phyloP scores from a whole-genome alignment of 2,329 filamentous ascomycete genomes.

The Aureobasidium zeae region DNA sequence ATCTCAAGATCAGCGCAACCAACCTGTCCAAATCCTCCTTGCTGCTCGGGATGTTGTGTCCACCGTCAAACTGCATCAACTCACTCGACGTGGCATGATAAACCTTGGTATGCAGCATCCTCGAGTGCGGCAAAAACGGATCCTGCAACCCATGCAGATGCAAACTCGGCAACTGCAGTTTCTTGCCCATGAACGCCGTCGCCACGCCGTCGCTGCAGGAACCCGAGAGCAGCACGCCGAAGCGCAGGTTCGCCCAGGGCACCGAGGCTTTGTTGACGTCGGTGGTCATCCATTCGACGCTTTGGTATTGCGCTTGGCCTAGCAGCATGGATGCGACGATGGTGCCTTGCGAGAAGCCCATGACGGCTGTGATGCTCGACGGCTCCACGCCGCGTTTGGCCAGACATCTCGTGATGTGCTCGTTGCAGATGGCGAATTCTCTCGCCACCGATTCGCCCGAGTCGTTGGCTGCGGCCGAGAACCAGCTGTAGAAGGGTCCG shows the following conservation, averaged over 20 bases:
- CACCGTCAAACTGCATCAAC: background rate
- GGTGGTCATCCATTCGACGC: background rate
- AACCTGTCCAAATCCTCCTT: background rate
- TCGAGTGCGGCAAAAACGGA: background rate
- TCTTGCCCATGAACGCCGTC: slow-evolving; percentile 3
- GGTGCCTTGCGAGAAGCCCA: slow-evolving; percentile 2
- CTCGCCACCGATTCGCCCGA: background rate
- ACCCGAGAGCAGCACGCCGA: background rate
- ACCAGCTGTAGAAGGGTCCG: slow-evolving; percentile 5
- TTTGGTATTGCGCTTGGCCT: background rate
- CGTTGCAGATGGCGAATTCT: background rate
- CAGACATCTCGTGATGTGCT: background rate
- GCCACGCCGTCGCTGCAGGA: slow-evolving; percentile 3
- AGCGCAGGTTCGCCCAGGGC: background rate
- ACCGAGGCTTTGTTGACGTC: background rate
- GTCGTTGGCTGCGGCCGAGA: background rate
- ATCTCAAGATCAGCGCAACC: background rate
- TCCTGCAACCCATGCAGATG: slow-evolving; percentile 4
- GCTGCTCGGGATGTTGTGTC: slow-evolving; percentile 2
- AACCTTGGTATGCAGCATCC: slow-evolving; percentile 4
- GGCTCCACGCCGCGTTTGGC: background rate
- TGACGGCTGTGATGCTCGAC: background rate
- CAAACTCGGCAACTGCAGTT: background rate
- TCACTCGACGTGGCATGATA: slow-evolving; percentile 3
- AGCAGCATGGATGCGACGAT: background rate